phyloP scores from a whole-genome alignment of 768 basidiomycete genomes.

The Boletellus ananas region DNA sequence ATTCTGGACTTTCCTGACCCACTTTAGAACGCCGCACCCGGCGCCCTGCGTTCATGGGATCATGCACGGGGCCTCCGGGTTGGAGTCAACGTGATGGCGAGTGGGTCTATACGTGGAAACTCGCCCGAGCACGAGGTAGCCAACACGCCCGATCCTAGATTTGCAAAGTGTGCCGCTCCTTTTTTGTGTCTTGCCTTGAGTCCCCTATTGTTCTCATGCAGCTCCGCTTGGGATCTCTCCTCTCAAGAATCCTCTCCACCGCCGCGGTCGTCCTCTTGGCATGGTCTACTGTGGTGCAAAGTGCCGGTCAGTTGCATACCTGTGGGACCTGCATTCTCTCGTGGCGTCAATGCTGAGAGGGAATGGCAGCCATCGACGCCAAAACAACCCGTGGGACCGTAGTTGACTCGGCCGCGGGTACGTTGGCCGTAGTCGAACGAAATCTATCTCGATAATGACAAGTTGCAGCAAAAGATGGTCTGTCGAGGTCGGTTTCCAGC shows the following conservation, averaged over 20 bases:
- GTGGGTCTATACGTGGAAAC: no score
- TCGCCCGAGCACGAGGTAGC: no score
- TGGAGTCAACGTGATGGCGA: no score
- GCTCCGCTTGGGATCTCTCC: neutral
- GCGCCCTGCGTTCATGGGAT: no score
- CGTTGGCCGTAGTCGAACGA: neutral
- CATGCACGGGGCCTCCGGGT: no score
- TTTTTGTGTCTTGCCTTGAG: neutral
- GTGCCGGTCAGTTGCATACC: slow-evolving; percentile 9
- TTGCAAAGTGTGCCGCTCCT: neutral
- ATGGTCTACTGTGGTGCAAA: slow-evolving; percentile 6
- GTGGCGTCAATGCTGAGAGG: neutral
- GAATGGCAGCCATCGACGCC: neutral
- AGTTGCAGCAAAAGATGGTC: neutral
- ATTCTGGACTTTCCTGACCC: no score
- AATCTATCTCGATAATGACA: neutral
- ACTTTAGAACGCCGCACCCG: no score
- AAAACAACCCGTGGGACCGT: neutral
- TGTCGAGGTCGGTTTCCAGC: neutral
- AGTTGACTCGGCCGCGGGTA: neutral
- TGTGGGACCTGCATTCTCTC: neutral
- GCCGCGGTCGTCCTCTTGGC: neutral
- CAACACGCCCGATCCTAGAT: neutral
- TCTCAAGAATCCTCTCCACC: neutral
- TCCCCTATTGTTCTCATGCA: slow-evolving; percentile 3